Base-by-base conservation (phyloP, 768 basidiomycete species). In the Russula ochroleuca region DNA sequence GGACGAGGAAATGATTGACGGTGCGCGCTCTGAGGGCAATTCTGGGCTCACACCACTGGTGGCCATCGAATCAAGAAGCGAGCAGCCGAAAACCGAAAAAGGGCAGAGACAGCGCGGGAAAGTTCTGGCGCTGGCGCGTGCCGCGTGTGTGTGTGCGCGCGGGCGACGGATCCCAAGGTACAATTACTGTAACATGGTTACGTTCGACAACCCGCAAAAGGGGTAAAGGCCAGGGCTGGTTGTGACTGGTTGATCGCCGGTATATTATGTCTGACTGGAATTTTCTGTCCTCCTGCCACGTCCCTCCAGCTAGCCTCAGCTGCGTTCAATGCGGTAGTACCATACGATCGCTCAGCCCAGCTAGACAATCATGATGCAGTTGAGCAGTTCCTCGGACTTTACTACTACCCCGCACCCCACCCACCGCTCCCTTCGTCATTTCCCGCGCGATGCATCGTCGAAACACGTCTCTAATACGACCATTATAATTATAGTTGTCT, bases 401-500 rank as follows among this genome's bases (percentile, higher is more conserved):
- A 11, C 33, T 37, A 19, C 23, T 38, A 17, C 40, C 33, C 17
- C 50, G 2, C 21, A 40, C 31, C 11, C 35, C 38, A 23, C 38
- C 17, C 58, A 25, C 3, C 59, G 8, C 28, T 35, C 47, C n/a
- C n/a, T 56, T 11, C 59, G 15, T n/a, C 47, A 49, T 57, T n/a
- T 66, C 8, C 57, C 61, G 6, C 65, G 67, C 2, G 31, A 19
- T 19, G 33, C 25, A 11, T 25, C 54, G 17, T 25, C 54, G 17
- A 45, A 23, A 7, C 65, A 45, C 11, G 61, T 11, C 57, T 38
- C 23, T n/a, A 59, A 56, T 57, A 74, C 77, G 21, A 81, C 80
- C 14, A 74, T 83, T 58, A 77, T 84, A 72, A 78, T 85, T 66
- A 74, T 83, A 66, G 78, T 76, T 49, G 79, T 82, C 66, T 76